Evolutionary conservation across 768 basidiomycete genomes (phyloP).

Genomic region (Leccinum longicurvipes): DNA sequence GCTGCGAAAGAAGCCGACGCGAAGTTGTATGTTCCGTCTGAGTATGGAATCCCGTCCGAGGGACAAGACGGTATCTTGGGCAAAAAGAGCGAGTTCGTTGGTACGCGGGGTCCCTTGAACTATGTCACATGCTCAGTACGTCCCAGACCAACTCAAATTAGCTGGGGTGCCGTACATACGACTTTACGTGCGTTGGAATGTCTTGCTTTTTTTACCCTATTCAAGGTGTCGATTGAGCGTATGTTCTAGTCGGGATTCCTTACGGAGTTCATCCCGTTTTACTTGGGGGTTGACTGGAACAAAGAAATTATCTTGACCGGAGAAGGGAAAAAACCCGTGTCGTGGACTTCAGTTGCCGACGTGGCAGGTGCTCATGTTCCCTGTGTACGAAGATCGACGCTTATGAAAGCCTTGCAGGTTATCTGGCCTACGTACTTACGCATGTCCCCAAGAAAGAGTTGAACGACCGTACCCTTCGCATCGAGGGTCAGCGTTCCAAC

Average conservation of each 20-base stretch:
- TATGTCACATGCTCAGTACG: not conserved
- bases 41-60: conserved; percentile 23
- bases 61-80: conserved; percentile 18
- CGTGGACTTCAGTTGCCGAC: conserved; percentile 25
- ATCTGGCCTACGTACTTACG: conserved; percentile 22
- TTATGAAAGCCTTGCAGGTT: conserved; percentile 8
- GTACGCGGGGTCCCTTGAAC: not conserved
- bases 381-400: not conserved
- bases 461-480: conserved; percentile 12
- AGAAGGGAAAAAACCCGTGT: conserved; percentile 18
- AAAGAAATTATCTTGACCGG: conserved; percentile 18
- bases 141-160: conserved; percentile 10
- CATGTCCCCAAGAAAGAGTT: conserved; percentile 9
- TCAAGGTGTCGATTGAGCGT: not conserved
- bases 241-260: conserved; percentile 16
- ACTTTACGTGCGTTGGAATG: conserved; percentile 18
- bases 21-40: conserved; percentile 31
- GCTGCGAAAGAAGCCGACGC: conserved; percentile 30
- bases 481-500: conserved; percentile 15
- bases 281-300: conserved; percentile 13
- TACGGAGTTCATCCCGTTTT: conserved; percentile 26
- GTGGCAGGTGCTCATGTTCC: conserved; percentile 11
- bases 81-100: conserved; percentile 17
- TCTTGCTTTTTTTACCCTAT: not conserved
- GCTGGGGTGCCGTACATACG: conserved; percentile 17